These are phyloP conservation scores for Spathaspora sp. DNA, from an alignment of 1,139 yeast genomes.

Conservation along the genomic window DNA sequence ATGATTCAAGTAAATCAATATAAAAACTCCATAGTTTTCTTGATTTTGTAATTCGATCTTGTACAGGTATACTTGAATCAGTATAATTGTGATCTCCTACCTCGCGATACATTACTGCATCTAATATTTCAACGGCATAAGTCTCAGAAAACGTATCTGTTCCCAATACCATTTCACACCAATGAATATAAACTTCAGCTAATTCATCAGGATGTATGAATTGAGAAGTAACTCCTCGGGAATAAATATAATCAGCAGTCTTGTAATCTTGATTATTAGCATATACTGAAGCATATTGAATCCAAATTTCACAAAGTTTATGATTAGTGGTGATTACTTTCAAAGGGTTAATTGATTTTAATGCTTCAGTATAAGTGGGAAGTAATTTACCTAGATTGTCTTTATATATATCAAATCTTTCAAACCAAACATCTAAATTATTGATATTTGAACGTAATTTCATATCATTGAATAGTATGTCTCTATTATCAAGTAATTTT, in stretches of 20 bases:
- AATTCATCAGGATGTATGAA: conserved; percentile 62
- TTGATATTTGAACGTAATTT: conserved; percentile 62
- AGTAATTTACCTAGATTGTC: conserved; percentile 42
- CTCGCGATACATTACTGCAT: conserved; percentile 41
- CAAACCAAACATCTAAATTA: conserved; percentile 67
- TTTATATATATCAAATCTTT: conserved; percentile 43
- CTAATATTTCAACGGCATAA: conserved; percentile 54
- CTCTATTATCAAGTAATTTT: conserved; percentile 52
- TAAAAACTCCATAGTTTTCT: conserved; percentile 71
- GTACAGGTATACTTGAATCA: conserved; percentile 52
- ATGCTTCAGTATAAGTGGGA: conserved; percentile 63
- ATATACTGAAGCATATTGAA: conserved; percentile 65
- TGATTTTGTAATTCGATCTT: conserved; percentile 59
- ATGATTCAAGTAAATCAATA: conserved; percentile 69
- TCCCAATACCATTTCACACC: conserved; percentile 70
- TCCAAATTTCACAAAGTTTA: conserved; percentile 62
- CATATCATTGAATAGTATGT: conserved; percentile 63
- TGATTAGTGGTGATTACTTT: conserved; percentile 38
- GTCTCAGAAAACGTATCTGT: conserved; percentile 45
- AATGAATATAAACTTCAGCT: conserved; percentile 64
- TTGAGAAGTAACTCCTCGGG: conserved; percentile 72
- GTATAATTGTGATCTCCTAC: conserved; percentile 30
- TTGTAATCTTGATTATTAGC: conserved; percentile 52
- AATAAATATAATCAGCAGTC: conserved; percentile 63
- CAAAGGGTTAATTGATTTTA: conserved; percentile 65